phyloP scores from a whole-genome alignment of 2,329 filamentous ascomycete species.

The Fusarium ramigenum region DNA sequence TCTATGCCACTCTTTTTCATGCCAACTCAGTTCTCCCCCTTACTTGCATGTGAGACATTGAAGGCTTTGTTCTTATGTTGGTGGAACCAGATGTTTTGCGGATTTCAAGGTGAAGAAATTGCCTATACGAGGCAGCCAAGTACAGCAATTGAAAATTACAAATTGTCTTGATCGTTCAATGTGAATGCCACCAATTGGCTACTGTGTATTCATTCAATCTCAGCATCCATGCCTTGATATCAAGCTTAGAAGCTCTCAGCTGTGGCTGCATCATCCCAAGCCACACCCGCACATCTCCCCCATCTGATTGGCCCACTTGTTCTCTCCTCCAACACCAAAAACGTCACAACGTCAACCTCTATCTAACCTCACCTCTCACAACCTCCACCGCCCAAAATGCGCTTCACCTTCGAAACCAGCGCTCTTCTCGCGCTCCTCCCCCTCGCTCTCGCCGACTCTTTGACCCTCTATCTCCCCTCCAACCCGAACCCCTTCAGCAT shows the following conservation, averaged over 20 bases:
- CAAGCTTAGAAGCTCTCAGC: not conserved
- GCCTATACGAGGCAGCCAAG: not conserved
- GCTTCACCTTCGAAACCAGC: conserved; percentile 45
- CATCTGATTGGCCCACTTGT: conserved; percentile 38
- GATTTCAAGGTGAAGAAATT: not conserved
- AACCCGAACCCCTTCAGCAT: conserved; percentile 63
- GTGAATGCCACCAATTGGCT: not conserved
- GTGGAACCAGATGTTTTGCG: not conserved
- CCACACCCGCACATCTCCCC: conserved; percentile 15
- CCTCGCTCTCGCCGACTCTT: conserved; percentile 45
- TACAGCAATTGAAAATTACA: not conserved
- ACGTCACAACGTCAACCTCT: conserved; percentile 31
- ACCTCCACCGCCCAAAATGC: conserved; percentile 45
- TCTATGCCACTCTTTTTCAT: conserved; percentile 38
- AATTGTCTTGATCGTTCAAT: not conserved
- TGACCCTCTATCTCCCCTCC: conserved; percentile 58
- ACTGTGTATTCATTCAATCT: not conserved
- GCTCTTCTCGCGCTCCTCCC: conserved; percentile 52
- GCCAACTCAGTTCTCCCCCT: not conserved
- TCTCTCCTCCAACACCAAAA: conserved; percentile 32
- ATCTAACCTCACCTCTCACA: not conserved
- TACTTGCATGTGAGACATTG: not conserved
- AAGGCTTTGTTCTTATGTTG: not conserved
- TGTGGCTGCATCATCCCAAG: conserved; percentile 35
- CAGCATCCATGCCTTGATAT: not conserved